Conservation (phyloP, 23 red algal genomes). For the Gracilariopsis chorda region DNA sequence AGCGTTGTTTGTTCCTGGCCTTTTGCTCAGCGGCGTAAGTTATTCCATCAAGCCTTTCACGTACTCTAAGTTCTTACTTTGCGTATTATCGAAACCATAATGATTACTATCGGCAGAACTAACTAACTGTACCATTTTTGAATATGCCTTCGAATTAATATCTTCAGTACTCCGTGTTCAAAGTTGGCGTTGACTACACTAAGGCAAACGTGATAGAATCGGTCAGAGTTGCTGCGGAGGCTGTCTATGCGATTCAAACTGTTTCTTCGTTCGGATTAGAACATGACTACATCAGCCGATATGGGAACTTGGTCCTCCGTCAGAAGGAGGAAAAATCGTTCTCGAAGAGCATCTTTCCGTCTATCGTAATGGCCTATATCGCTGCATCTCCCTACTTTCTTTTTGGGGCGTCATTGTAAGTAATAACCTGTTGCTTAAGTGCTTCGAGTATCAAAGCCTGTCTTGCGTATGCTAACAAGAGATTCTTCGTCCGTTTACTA, state of each 20-base stretch:
- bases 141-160: background rate
- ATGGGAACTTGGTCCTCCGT: slow-evolving; percentile 3
- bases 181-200: slow-evolving; percentile 12
- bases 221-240: slow-evolving; percentile 45
- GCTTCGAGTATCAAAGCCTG: no score
- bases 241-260: slow-evolving; percentile 63
- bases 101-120: background rate
- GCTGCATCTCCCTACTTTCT: background rate
- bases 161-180: background rate
- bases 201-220: slow-evolving; percentile 12
- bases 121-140: background rate
- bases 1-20: slow-evolving; percentile 23
- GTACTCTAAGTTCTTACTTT: no score
- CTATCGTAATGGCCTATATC: slow-evolving; percentile 7
- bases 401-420: slow-evolving; percentile 19
- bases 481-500: slow-evolving; percentile 9
- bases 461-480: no score
- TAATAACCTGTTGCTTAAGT: no score
- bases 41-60: no score
- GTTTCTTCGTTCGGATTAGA: slow-evolving; percentile 47
- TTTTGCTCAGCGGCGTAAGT: slow-evolving; percentile 7
- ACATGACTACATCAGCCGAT: slow-evolving; percentile 36
- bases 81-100: background rate
- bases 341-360: background rate
- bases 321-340: background rate